Evolutionary conservation across 2,329 filamentous ascomycete species (phyloP), one percentile per base, ranked within the genome.

Genomic region (Sporothrix humicola): DNA sequence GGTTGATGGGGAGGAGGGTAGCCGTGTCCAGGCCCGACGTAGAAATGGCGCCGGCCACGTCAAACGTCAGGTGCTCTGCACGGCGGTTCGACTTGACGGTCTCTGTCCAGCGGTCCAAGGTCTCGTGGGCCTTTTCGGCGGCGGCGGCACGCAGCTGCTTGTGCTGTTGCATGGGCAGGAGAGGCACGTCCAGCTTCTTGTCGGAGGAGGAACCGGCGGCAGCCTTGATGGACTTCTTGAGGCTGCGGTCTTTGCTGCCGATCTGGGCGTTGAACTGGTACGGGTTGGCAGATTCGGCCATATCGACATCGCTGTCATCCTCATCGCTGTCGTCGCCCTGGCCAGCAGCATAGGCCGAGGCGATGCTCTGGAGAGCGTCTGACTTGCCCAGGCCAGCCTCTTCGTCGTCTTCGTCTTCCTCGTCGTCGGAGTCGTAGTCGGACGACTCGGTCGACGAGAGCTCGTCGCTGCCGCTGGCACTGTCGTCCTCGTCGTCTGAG

Each of bases 51-150:
- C 94, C 91, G 2, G 91, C 88, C 0, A 98, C 86, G 5, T 96
- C 96, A 79, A 99, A 99, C 23, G 91, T 87, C 13, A 99, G 85
- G 81, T 97, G 94, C 76, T 98, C 96, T 0, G 95, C 95, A 77
- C 94, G 89, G 74, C 96, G 92, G 81, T 98, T 98, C 46, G 93
- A 90, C 83, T 98, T 97, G 79, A 99, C 94, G 0, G 96, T 98
- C 75, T 98, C 95, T 46, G 92, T 92, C 96, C 96, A 99, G 78
- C 94, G 90, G 76, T 93, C 90, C 37, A 99, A 85, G 0, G 94
- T 95, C 81, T 98, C 92, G 79, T 97, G 97, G 69, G 94, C 95
- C 85, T 97, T 95, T 50, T 94, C 90, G 78, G 95, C 97, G 2
- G 96, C 96, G 31, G 90, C 94, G 71, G 86, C 85, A 70, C 96